Evolutionary conservation across 1,139 yeast genomes (phyloP).

Genomic region (Hansenula sp.): DNA sequence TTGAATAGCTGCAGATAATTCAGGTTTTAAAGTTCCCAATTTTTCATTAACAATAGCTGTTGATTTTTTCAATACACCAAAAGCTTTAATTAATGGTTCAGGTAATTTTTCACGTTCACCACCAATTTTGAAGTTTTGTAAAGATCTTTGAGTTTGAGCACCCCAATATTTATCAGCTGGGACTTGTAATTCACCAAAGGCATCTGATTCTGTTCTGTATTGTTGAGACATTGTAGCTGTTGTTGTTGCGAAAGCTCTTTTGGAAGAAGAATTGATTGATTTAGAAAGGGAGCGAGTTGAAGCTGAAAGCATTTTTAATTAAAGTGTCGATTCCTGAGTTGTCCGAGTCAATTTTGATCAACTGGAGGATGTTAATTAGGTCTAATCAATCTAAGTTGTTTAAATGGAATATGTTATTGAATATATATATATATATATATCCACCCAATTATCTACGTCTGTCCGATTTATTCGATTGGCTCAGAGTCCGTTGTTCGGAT

Average conservation of each 20-base stretch:
- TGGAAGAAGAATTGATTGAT: neutral
- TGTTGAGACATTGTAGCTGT: conserved; percentile 8
- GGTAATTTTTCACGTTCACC: conserved; percentile 91
- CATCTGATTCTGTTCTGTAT: conserved; percentile 82
- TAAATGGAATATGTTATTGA: no score
- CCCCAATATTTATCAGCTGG: conserved; percentile 90
- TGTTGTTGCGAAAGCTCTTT: neutral
- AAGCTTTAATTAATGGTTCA: conserved; percentile 82
- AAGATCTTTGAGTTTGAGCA: conserved; percentile 95
- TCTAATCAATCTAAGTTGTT: no score
- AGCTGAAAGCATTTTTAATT: neutral
- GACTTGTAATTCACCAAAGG: conserved; percentile 93
- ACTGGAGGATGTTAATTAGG: no score
- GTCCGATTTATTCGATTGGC: no score
- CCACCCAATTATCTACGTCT: no score
- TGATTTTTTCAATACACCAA: conserved; percentile 91
- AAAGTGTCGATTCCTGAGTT: no score
- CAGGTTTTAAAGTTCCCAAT: conserved; percentile 79
- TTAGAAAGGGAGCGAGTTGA: neutral
- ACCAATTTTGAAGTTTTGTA: conserved; percentile 92
- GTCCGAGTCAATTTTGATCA: no score
- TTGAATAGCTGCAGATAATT: conserved; percentile 78
- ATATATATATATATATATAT: no score
- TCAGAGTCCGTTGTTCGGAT: no score
- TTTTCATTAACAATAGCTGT: conserved; percentile 88